Evolutionary conservation across 371 early-diverging fungal genomes (phyloP), one percentile per base, ranked within the genome.

Genomic region (Rozella allomycis): DNA sequence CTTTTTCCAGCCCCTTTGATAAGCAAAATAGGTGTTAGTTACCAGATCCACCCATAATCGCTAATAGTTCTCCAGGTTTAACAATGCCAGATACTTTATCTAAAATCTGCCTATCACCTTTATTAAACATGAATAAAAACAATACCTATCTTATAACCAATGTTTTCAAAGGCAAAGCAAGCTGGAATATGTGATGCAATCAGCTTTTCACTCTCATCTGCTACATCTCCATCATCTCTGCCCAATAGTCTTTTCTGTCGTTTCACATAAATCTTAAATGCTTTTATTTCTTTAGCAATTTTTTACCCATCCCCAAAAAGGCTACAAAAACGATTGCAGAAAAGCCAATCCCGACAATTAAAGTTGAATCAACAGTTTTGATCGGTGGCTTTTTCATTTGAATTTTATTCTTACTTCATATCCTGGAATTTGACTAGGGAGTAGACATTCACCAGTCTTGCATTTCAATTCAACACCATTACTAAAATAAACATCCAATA

Each of bases 31-130:
- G 11, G 41, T 43, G 23, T 47, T 31, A 13, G 40, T 43, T 10
- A 61, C 57, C 50, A 28, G 41, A 33, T 38, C 62, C 62, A n/a
- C 65, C 83, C 68, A 82, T 65, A 29, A 82, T 68, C 3, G 81
- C 85, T 38, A 71, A 47, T n/a, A 84, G 55, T 38, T 81, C 62
- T 6, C 91, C 91, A 1, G 86, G 72, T 4, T 57, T 39, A 3
- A 74, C 83, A 8, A 64, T 35, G 3, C 86, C 86, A 1, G 55
- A 54, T 1, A 79, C 59, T 7, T 60, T 58, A 1, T 58, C 42
- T 1, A 90, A 50, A 1, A 90, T 33, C 20, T 52, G 51, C 16
- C 42, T 40, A 22, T 25, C 16, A 26, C 28, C 23, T 7, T 4
- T 23, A 33, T 22, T 8, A 6, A 6, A 28, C 6, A 28, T 28